Conservation (phyloP, 2,329 filamentous ascomycete species). For the Claviceps humidiphila region DNA sequence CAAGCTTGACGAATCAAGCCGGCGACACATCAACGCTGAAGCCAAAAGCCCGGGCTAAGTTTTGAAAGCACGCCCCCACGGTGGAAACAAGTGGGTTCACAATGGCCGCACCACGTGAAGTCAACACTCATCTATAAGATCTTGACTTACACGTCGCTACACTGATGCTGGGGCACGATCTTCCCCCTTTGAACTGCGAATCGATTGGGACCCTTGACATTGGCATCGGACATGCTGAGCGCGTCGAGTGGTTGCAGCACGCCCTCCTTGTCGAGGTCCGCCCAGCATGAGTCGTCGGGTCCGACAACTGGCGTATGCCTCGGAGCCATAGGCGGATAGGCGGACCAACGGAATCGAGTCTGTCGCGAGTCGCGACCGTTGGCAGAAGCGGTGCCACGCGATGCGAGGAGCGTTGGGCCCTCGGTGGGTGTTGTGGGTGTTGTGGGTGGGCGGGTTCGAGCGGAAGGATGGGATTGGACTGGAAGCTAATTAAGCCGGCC, state of each 20-base stretch:
- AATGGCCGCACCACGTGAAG: background rate
- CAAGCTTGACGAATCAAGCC: constrained; percentile 5
- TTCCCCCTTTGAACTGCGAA: constrained; percentile 21
- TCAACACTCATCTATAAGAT: background rate
- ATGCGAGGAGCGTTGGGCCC: background rate
- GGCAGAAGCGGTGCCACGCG: background rate
- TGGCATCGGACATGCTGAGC: constrained; percentile 13
- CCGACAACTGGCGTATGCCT: background rate
- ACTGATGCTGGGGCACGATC: constrained; percentile 15
- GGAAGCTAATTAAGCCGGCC: background rate
- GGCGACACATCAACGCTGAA: background rate
- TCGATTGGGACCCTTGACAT: constrained; percentile 14
- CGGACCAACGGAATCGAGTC: background rate
- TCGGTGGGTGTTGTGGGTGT: background rate
- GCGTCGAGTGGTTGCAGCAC: constrained; percentile 17
- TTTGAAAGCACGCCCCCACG: background rate
- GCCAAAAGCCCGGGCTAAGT: background rate
- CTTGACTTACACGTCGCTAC: constrained; percentile 17
- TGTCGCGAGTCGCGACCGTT: background rate
- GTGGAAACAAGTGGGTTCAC: background rate
- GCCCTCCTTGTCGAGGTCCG: constrained; percentile 3
- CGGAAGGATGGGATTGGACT: background rate
- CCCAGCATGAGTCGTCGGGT: constrained; percentile 1
- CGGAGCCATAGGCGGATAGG: constrained; percentile 1
- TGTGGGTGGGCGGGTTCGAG: background rate